A percentile compares a stretch with the other conserved stretches of the same genome.
Conservation (phyloP, 768 basidiomycete genomes). For the Auricularia heimuer region DNA sequence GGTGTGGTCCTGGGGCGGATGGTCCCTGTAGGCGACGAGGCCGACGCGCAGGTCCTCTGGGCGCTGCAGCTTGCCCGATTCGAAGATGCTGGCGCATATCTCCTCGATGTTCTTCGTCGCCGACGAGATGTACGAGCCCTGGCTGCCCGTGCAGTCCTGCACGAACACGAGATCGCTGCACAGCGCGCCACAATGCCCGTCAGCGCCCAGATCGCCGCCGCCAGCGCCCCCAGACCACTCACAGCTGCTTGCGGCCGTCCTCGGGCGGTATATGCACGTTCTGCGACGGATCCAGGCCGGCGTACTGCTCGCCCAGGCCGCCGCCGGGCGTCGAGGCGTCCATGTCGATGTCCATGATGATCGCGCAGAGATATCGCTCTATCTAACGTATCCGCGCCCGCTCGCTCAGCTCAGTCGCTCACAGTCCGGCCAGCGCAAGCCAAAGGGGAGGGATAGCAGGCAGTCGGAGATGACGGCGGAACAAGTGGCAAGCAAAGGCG, state of each 20-base stretch:
- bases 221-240: slow-evolving; percentile 23
- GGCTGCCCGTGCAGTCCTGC: slow-evolving; percentile 90
- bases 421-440: not conserved
- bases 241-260: slow-evolving; percentile 64
- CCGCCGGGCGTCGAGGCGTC: slow-evolving; percentile 15
- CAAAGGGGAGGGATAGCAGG: too few species aligned
- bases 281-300: slow-evolving; percentile 2
- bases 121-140: slow-evolving; percentile 83
- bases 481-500: too few species aligned
- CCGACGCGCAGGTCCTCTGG: slow-evolving; percentile 87
- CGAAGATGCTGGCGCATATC: slow-evolving; percentile 90
- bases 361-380: not conserved
- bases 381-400: not conserved
- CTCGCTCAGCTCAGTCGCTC: not conserved
- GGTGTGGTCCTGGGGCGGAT: slow-evolving; percentile 94
- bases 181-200: slow-evolving; percentile 3
- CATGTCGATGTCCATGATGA: slow-evolving; percentile 50
- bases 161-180: slow-evolving; percentile 86
- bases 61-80: slow-evolving; percentile 82
- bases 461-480: too few species aligned
- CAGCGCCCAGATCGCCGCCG: slow-evolving; percentile 19
- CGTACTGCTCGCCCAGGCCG: slow-evolving; percentile 1
- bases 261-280: slow-evolving; percentile 12
- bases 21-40: slow-evolving; percentile 90
- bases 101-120: slow-evolving; percentile 94